Conservation (phyloP, 257 asterid species). For the Orobanche coerulescens region DNA sequence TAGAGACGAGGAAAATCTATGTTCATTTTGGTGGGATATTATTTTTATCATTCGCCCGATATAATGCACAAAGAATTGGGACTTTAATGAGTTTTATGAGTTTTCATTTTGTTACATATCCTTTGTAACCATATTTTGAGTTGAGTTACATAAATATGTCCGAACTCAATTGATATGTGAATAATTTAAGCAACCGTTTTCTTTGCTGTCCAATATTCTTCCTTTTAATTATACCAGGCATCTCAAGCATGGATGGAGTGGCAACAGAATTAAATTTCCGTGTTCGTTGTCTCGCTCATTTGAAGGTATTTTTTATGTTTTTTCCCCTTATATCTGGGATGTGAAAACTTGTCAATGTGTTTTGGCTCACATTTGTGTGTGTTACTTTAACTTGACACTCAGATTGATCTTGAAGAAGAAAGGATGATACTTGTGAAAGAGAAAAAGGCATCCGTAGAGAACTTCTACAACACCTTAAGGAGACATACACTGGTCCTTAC, state of each 20-base stretch:
- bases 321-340: background rate
- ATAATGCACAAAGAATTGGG: too few species aligned
- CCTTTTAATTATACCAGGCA: conserved; percentile 43
- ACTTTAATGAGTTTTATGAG: too few species aligned
- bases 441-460: conserved; percentile 65
- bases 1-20: too few species aligned
- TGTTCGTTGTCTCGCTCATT: conserved; percentile 86
- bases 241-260: conserved; percentile 99
- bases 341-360: background rate
- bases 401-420: conserved; percentile 91
- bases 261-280: conserved; percentile 89
- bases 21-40: too few species aligned
- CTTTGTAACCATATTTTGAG: too few species aligned
- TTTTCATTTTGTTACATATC: too few species aligned
- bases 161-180: background rate
- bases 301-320: conserved; percentile 50
- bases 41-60: too few species aligned
- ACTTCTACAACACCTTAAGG: conserved; percentile 61
- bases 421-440: conserved; percentile 78
- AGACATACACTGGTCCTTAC: conserved; percentile 72
- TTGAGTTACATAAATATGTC: background rate
- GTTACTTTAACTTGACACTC: conserved; percentile 13
- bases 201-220: background rate
- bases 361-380: background rate
- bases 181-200: background rate